Evolutionary conservation across 768 basidiomycete genomes (phyloP).

Genomic region (Mycena latifolia): DNA sequence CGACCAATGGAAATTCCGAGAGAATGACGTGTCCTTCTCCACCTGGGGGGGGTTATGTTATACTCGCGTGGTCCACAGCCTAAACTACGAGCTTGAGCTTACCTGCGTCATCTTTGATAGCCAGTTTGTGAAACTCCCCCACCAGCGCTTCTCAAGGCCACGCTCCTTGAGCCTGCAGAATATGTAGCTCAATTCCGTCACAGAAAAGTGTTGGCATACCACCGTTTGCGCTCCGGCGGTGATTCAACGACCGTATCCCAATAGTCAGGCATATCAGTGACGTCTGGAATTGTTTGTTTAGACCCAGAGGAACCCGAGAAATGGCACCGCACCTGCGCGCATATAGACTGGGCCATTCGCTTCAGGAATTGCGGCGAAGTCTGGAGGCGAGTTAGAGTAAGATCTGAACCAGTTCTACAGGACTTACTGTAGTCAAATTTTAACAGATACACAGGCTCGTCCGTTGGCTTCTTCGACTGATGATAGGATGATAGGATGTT

Average conservation of each 20-base stretch:
- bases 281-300: background rate
- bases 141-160: constrained; percentile 37
- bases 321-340: constrained; percentile 9
- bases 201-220: constrained; percentile 14
- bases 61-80: too few relatives aligned
- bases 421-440: constrained; percentile 35
- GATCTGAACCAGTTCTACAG: background rate
- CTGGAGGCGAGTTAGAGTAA: background rate
- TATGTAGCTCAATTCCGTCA: background rate
- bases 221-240: constrained; percentile 33
- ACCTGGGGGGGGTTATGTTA: too few relatives aligned
- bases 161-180: constrained; percentile 17
- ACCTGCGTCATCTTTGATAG: constrained; percentile 36
- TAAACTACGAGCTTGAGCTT: too few relatives aligned
- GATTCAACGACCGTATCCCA: constrained; percentile 37
- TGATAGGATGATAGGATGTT: constrained; percentile 28
- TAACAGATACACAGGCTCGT: constrained; percentile 35
- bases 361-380: constrained; percentile 35
- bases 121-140: constrained; percentile 38
- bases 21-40: constrained; percentile 18
- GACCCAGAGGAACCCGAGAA: background rate
- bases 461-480: constrained; percentile 31
- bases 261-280: constrained; percentile 30
- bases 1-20: constrained; percentile 35
- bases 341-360: constrained; percentile 28